Evolutionary conservation across 2,329 filamentous ascomycete species (phyloP).

Genomic region (Rhynchosporium secalis): DNA sequence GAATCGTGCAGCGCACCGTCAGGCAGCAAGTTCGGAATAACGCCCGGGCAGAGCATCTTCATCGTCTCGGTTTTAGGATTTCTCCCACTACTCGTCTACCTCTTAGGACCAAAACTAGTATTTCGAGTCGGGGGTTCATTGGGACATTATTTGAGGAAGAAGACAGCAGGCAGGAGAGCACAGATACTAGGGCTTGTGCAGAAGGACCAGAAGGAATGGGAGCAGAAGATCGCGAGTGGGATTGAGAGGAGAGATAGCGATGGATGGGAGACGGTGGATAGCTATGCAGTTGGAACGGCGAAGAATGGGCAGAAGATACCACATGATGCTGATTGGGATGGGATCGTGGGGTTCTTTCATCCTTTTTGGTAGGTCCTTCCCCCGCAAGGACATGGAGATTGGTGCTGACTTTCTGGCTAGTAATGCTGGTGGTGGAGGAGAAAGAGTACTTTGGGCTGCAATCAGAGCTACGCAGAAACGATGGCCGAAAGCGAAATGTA

Average conservation of each 20-base stretch:
- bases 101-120: constrained; percentile 34
- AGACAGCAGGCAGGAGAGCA: constrained; percentile 61
- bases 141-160: constrained; percentile 63
- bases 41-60: constrained; percentile 35
- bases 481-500: constrained; percentile 85
- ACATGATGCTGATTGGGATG: constrained; percentile 67
- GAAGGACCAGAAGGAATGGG: constrained; percentile 40
- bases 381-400: background rate
- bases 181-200: constrained; percentile 55
- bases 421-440: constrained; percentile 94
- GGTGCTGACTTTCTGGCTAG: constrained; percentile 45
- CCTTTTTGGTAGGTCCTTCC: constrained; percentile 74
- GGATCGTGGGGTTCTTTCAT: constrained; percentile 94
- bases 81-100: constrained; percentile 37
- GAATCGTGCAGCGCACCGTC: constrained; percentile 38
- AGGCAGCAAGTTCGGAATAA: constrained; percentile 37
- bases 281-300: constrained; percentile 47
- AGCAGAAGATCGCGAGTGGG: constrained; percentile 14
- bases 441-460: constrained; percentile 94
- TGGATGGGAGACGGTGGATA: constrained; percentile 72
- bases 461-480: constrained; percentile 85
- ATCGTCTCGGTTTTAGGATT: constrained; percentile 37
- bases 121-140: constrained; percentile 43
- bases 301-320: constrained; percentile 43
- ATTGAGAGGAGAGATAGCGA: constrained; percentile 50